Conservation (phyloP, 169 alveolate genomes). For the Blepharisma undulans region DNA sequence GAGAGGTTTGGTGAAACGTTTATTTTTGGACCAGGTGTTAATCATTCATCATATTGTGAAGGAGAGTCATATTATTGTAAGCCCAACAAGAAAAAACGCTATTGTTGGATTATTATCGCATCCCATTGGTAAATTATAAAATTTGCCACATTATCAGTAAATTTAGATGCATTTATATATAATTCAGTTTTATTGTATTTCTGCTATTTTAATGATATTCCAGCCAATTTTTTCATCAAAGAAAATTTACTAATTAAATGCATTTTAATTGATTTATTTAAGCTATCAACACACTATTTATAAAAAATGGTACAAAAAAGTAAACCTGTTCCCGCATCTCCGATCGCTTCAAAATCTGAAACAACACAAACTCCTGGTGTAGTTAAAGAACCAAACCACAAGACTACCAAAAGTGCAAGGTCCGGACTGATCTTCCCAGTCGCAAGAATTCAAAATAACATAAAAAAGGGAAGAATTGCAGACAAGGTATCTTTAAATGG, state of each 20-base stretch:
- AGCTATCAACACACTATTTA: neutral
- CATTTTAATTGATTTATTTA: too few species aligned
- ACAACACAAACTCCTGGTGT: neutral
- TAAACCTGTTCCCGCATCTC: neutral
- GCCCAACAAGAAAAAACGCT: neutral
- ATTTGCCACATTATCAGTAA: neutral
- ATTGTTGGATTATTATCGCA: neutral
- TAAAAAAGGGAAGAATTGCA: slow-evolving; percentile 8
- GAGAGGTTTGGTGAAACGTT: neutral
- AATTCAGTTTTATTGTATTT: neutral
- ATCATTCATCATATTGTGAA: neutral
- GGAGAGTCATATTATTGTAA: neutral
- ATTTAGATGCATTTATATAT: too few species aligned
- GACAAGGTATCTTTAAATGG: slow-evolving; percentile 61
- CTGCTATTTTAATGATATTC: too few species aligned
- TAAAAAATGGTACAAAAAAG: neutral
- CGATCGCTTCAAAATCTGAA: neutral
- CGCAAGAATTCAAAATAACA: neutral
- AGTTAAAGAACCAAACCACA: neutral
- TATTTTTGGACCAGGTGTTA: neutral
- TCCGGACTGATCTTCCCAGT: slow-evolving; percentile 73
- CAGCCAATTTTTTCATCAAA: neutral
- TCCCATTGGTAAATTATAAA: neutral
- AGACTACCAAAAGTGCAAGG: slow-evolving; percentile 46
- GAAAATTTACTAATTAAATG: neutral